Base-by-base conservation (phyloP, 2,329 filamentous ascomycete species). In the Dactylellina drechsleri region DNA sequence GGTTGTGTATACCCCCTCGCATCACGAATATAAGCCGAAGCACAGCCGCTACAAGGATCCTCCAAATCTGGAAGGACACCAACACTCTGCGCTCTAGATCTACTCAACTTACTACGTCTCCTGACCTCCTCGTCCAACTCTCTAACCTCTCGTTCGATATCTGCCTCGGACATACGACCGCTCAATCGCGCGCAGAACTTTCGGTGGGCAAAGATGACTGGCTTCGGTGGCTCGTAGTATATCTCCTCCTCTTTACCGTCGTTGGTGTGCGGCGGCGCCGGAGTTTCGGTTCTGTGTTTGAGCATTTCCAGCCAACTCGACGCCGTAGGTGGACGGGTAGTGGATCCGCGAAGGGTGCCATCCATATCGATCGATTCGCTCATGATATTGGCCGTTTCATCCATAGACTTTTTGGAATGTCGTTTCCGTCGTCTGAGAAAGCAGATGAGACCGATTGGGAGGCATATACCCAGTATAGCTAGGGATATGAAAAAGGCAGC, bases 271-370 rank as follows among this genome's bases (percentile, higher is more conserved):
- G 71, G 71, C 12, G 71, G 71, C 10, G 64, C 59, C 0, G 71
- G 71, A 40, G 71, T 75, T 50, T 75, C 64, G 10, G 64, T 75
- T 31, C 71, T 54, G 15, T 75, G 71, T 43, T 75, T 75, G 52
- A 68, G 45, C 71, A 75, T 75, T 31, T 75, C 71, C 23, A 68
- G 49, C 71, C 71, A 75, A 49, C 71, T 75, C 16, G 71, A 68
- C 12, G 71, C 71, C 12, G 71, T 75, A 5, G 71, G 64, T 16
- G 71, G 71, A 40, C 71, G 71, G n/a, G 71, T 75, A 10, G 56
- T 73, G 23, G 70, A 62, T 12, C 53, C 61, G 10, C 54, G 58
- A 15, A 67, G 43, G 1, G 64, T 68, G 16, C 53, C 23, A 7
- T 75, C 71, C 20, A 62, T 59, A 47, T 68, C 64, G 43, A 65